Percentiles rank a stretch among this genome's conserved stretches.
These are phyloP conservation scores for Stellera chamaejasme DNA, from an alignment of 345 rosid species.

Conservation along the genomic window DNA sequence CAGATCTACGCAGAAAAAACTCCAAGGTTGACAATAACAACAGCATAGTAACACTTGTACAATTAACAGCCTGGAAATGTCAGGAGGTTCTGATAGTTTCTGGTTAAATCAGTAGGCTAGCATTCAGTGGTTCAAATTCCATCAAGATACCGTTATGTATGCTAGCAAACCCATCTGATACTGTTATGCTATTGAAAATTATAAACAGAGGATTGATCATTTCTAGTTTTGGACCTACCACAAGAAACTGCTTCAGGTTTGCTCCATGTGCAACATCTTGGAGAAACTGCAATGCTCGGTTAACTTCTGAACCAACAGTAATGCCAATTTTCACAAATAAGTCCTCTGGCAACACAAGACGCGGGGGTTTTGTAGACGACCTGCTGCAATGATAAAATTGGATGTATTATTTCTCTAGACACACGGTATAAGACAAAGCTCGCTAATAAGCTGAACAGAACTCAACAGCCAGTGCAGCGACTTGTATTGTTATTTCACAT, in stretches of 20 bases:
- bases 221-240: constrained; percentile 31
- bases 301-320: constrained; percentile 56
- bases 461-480: background rate
- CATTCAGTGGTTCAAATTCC: background rate
- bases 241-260: constrained; percentile 67
- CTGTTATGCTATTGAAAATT: no score
- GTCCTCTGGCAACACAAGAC: constrained; percentile 64
- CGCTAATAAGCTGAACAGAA: no score
- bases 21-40: no score
- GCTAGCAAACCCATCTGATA: background rate
- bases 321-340: constrained; percentile 62
- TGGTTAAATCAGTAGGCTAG: no score
- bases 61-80: no score
- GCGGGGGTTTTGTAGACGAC: constrained; percentile 60
- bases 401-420: background rate
- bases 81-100: no score
- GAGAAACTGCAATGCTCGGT: constrained; percentile 52
- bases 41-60: no score
- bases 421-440: no score
- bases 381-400: constrained; percentile 27
- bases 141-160: background rate
- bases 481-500: background rate
- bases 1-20: no score
- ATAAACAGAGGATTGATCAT: background rate
- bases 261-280: constrained; percentile 78